These are phyloP conservation scores for Backusella liffmaniae DNA, from an alignment of 192 early-diverging fungal species.

Conservation along the genomic window DNA sequence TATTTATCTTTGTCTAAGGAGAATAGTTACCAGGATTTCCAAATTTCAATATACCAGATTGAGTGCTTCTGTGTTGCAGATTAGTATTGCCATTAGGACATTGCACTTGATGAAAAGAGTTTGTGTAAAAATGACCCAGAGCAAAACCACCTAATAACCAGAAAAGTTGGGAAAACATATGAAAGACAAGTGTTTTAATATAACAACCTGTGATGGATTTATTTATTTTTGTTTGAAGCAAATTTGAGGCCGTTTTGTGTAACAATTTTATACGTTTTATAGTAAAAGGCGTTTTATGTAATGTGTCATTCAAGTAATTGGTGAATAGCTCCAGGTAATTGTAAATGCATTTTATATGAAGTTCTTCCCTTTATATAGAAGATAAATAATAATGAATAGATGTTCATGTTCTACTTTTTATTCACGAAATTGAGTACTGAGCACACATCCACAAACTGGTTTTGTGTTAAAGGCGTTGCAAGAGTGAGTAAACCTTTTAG, in stretches of 20 bases:
- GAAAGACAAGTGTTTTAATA: not conserved
- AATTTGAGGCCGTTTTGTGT: not conserved
- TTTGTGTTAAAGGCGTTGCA: no score
- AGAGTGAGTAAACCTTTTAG: no score
- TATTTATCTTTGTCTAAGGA: not conserved
- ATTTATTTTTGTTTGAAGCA: not conserved
- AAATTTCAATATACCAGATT: slow-evolving; percentile 21
- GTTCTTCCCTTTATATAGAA: no score
- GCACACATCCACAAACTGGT: no score
- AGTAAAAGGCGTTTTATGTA: not conserved
- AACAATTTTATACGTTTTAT: not conserved
- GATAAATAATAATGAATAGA: no score
- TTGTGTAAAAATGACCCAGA: not conserved
- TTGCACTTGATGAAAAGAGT: not conserved
- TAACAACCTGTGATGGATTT: not conserved
- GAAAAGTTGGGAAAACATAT: not conserved
- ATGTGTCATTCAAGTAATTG: not conserved
- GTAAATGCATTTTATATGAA: no score
- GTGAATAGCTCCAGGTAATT: no score
- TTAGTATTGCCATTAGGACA: not conserved
- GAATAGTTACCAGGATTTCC: slow-evolving; percentile 30
- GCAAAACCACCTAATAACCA: not conserved
- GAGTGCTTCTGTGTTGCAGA: not conserved
- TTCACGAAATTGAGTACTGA: no score
- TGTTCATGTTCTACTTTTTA: no score